Evolutionary conservation across 768 basidiomycete species (phyloP), one percentile per base, ranked within the genome.

Genomic region (Leccinum pellstonianum): DNA sequence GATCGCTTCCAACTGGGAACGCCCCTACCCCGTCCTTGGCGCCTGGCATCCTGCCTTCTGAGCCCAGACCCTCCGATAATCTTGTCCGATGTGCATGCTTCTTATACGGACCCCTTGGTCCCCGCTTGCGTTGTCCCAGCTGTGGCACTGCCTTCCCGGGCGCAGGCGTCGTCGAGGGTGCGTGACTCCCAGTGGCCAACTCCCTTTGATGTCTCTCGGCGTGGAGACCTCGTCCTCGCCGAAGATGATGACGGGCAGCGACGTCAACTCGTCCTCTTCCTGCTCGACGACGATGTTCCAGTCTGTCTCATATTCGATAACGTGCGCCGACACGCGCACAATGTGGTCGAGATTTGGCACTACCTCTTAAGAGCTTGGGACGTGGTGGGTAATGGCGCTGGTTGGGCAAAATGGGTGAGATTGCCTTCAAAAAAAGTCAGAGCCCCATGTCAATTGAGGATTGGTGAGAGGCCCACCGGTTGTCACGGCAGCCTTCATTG

Each of bases 221-320:
- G 81, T 79, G 0, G 71, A 75, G 8, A 62, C 61, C 31, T 68
- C 64, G 37, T 84, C 77, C 1, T 79, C 77, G 3, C 41, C 41
- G 41, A 43, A n/a, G 43, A 77, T 70, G 9, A 70, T 75, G 60
- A 76, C 38, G 60, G 48, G 65, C 3, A 29, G 69, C 8, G 66
- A 61, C 1, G 72, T 47, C 7, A 57, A 65, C 3, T 62, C 68
- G 3, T 75, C 77, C 10, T 78, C 87, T 38, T 88, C 89, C 37
- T 81, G 82, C 66, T 90, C 90, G 9, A 88, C 77, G 55, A 92
- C 90, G 58, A 91, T 87, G 65, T 89, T 91, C 90, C 90, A 91
- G 69, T 91, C 87, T 1, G 87, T 85, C 75, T 91, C 90, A 68
- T 87, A 88, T 57, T 91, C 89, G 59, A 91, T 90, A 46, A 91